A percentile compares a stretch with the other conserved stretches of the same genome.
Conservation (phyloP, 225 moss, liverwort and hornwort genomes). For the Straminergon stramineum region DNA sequence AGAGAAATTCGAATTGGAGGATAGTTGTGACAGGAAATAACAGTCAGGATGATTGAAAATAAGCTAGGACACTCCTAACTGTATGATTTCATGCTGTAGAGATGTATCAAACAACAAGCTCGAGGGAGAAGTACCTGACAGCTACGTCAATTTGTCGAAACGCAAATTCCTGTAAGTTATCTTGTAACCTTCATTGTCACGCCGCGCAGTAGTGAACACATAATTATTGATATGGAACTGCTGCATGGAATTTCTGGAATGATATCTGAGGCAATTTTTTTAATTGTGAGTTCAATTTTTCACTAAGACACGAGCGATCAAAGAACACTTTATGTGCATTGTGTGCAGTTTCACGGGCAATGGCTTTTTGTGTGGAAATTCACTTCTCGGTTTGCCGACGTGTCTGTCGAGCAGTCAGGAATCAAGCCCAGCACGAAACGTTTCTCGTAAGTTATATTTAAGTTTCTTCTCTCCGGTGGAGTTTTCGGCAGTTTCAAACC, state of each 20-base stretch:
- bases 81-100: conserved; percentile 5
- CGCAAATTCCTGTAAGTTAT: conserved; percentile 21
- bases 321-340: background rate
- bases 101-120: conserved; percentile 35
- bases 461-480: background rate
- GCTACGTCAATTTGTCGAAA: conserved; percentile 9
- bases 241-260: background rate
- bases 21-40: background rate
- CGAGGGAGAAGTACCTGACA: conserved; percentile 32
- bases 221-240: background rate
- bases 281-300: background rate
- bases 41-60: background rate
- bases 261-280: background rate
- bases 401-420: conserved; percentile 1
- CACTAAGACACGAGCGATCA: background rate
- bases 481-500: background rate
- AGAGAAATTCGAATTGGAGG: background rate
- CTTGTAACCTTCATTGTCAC: background rate
- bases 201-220: background rate
- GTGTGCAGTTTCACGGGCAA: conserved; percentile 26
- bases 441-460: conserved; percentile 2
- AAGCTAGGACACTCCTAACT: background rate
- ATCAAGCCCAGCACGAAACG: background rate
- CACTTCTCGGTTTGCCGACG: conserved; percentile 24
- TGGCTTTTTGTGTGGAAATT: conserved; percentile 23